Evolutionary conservation across 176 grass and related monocot genomes (phyloP).

Genomic region (Eleusine coracana): DNA sequence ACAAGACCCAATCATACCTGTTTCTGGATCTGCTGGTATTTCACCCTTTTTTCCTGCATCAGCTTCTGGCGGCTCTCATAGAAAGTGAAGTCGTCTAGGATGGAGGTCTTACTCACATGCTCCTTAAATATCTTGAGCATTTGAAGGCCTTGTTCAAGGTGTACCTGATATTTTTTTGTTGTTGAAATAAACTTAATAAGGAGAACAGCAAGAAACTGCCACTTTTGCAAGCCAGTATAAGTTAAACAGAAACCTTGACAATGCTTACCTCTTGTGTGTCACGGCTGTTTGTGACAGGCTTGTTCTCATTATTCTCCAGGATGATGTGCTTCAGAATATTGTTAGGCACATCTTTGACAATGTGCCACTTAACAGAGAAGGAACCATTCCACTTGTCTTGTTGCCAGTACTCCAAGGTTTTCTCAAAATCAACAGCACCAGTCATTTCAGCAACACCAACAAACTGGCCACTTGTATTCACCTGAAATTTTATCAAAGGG

Average conservation of each 20-base stretch:
- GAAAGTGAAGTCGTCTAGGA: constrained; percentile 87
- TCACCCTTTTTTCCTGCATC: constrained; percentile 85
- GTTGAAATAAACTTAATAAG: background rate
- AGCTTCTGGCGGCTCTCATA: constrained; percentile 90
- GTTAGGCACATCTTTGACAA: constrained; percentile 92
- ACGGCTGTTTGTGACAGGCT: constrained; percentile 92
- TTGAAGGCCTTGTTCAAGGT: constrained; percentile 85
- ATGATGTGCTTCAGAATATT: constrained; percentile 94
- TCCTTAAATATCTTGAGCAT: constrained; percentile 98
- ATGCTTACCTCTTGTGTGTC: constrained; percentile 84
- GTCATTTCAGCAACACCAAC: constrained; percentile 96
- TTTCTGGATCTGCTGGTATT: constrained; percentile 77
- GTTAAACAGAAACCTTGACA: background rate
- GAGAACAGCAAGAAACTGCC: background rate
- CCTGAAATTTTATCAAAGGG: constrained; percentile 38
- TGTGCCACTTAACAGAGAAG: constrained; percentile 90
- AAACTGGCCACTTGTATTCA: constrained; percentile 97
- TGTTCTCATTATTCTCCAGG: constrained; percentile 94
- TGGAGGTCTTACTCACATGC: constrained; percentile 72
- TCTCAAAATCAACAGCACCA: constrained; percentile 90
- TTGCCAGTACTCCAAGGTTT: constrained; percentile 88
- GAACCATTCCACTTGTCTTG: constrained; percentile 98
- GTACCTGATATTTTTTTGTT: constrained; percentile 51
- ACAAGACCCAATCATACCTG: constrained; percentile 41
- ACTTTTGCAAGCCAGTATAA: background rate